A percentile compares a stretch with the other conserved stretches of the same genome.
Evolutionary conservation across 2,329 filamentous ascomycete genomes (phyloP).

Genomic region (Amauroascus niger): DNA sequence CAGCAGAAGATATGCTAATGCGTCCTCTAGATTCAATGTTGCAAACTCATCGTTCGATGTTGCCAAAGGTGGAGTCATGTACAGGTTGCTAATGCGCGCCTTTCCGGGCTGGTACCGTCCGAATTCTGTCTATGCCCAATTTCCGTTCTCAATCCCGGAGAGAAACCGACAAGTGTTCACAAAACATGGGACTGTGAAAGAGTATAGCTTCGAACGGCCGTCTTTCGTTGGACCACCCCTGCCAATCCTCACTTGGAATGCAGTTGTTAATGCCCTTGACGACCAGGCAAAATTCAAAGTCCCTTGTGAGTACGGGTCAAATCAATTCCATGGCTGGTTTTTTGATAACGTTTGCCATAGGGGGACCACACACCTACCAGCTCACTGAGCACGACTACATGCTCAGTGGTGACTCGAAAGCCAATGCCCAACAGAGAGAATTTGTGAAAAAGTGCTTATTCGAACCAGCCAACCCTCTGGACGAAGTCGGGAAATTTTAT

Average conservation of each 20-base stretch:
- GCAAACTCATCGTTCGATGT: constrained; percentile 17
- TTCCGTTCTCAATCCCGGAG: constrained; percentile 23
- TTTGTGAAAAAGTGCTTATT: constrained; percentile 18
- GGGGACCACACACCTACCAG: constrained; percentile 10
- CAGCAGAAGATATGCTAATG: background rate
- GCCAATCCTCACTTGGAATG: constrained; percentile 15
- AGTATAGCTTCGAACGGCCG: constrained; percentile 14
- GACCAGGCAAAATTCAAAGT: constrained; percentile 20
- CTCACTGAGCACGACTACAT: constrained; percentile 18
- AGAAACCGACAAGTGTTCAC: constrained; percentile 22
- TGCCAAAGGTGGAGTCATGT: constrained; percentile 20
- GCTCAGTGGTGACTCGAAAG: constrained; percentile 19
- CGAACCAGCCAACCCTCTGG: constrained; percentile 14
- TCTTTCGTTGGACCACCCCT: constrained; percentile 12
- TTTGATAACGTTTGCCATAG: no score
- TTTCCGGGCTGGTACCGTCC: constrained; percentile 24
- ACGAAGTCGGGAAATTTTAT: constrained; percentile 17
- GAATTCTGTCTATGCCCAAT: constrained; percentile 22
- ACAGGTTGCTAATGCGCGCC: constrained; percentile 23
- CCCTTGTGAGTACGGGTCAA: constrained; percentile 6
- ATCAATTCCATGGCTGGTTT: constrained; percentile 10
- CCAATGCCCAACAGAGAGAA: constrained; percentile 18
- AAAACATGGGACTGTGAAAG: constrained; percentile 16
- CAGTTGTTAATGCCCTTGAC: constrained; percentile 17
- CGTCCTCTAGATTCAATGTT: constrained; percentile 26